Percentiles rank a stretch among this genome's conserved stretches.
Conservation (phyloP, 257 asterid genomes). For the Catharanthus roseus region DNA sequence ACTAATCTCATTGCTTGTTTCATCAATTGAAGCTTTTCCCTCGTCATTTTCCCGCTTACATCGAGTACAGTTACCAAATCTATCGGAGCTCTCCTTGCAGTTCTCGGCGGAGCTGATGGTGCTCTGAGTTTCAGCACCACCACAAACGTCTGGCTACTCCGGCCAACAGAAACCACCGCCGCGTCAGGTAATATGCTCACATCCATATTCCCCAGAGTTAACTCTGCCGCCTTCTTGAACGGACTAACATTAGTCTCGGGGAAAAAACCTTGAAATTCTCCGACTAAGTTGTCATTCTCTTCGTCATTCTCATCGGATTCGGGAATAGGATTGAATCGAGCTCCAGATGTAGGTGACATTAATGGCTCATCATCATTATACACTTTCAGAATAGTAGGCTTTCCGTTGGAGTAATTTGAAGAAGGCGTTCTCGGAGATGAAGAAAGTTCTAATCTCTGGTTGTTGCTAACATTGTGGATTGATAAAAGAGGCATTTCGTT, state of each 20-base stretch:
- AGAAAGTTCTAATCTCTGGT: slow-evolving; percentile 11
- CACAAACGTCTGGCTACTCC: slow-evolving; percentile 57
- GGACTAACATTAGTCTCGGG: slow-evolving; percentile 23
- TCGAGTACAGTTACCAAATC: slow-evolving; percentile 82
- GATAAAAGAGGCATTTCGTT: slow-evolving; percentile 59
- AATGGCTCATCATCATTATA: slow-evolving; percentile 93
- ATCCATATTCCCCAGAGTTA: slow-evolving; percentile 30
- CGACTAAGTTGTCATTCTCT: slow-evolving; percentile 33
- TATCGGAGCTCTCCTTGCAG: slow-evolving; percentile 53
- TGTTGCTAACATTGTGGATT: slow-evolving; percentile 19
- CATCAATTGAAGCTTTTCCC: slow-evolving; percentile 65
- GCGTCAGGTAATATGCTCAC: slow-evolving; percentile 57
- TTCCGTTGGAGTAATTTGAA: slow-evolving; percentile 7
- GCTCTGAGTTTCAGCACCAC: slow-evolving; percentile 65
- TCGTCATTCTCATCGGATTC: slow-evolving; percentile 82
- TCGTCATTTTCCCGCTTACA: slow-evolving; percentile 53
- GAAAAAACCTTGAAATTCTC: slow-evolving; percentile 75
- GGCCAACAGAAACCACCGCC: slow-evolving; percentile 69
- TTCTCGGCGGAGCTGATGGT: slow-evolving; percentile 35
- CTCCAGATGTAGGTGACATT: slow-evolving; percentile 60
- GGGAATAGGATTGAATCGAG: slow-evolving; percentile 72
- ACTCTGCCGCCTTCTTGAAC: slow-evolving; percentile 14
- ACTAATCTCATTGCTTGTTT: slow-evolving; percentile 60
- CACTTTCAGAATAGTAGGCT: slow-evolving; percentile 42
- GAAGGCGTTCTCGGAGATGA: slow-evolving; percentile 21